Evolutionary conservation across 768 basidiomycete genomes (phyloP).

Genomic region (Naganishia kalamii): DNA sequence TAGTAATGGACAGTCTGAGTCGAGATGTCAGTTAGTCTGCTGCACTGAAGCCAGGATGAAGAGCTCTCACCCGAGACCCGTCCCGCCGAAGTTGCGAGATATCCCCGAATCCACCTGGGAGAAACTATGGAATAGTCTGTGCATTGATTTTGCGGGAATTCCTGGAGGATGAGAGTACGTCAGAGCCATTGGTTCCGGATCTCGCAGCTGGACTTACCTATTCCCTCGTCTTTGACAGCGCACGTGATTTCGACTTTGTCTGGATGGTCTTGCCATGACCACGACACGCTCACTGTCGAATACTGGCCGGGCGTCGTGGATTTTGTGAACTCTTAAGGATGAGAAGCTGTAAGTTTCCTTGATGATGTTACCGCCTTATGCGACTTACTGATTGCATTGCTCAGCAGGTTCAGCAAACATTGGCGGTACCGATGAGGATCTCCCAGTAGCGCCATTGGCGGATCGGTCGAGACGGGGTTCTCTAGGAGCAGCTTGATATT

Average conservation of each 20-base stretch:
- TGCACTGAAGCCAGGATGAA: background rate
- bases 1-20: slow-evolving; percentile 32
- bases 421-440: slow-evolving; percentile 40
- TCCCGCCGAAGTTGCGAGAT: slow-evolving; percentile 32
- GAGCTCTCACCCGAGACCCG: slow-evolving; percentile 28
- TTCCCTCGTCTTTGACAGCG: slow-evolving; percentile 36
- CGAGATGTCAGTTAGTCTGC: background rate
- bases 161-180: slow-evolving; percentile 5
- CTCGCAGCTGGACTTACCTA: slow-evolving; percentile 20
- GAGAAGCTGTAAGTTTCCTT: too few relatives aligned
- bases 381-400: slow-evolving; percentile 33
- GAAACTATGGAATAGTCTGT: slow-evolving; percentile 36
- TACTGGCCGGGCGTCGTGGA: background rate
- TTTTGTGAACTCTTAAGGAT: slow-evolving; percentile 39
- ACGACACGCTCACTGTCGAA: slow-evolving; percentile 22
- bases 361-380: background rate
- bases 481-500: slow-evolving; percentile 34
- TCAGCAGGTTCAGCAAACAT: slow-evolving; percentile 31
- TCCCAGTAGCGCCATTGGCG: slow-evolving; percentile 28
- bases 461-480: slow-evolving; percentile 30
- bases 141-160: slow-evolving; percentile 33
- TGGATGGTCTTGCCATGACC: slow-evolving; percentile 22
- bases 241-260: slow-evolving; percentile 23
- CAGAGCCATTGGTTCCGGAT: too few relatives aligned
- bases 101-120: slow-evolving; percentile 36